phyloP scores from a whole-genome alignment of 148 eudicot genomes.

The Nepenthes mirabilis region DNA sequence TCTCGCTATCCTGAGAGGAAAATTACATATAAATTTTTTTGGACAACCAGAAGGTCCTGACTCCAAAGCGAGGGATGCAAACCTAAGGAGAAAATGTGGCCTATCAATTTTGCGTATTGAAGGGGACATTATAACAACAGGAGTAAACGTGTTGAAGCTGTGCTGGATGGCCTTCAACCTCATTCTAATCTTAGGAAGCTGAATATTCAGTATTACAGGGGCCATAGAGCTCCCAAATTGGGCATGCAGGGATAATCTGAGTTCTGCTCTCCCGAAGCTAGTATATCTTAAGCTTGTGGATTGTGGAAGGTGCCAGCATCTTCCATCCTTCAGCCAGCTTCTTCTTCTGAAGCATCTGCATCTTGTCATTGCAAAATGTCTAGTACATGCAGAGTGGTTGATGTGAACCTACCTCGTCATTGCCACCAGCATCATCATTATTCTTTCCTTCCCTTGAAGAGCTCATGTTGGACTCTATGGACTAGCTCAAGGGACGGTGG shows the following conservation, averaged over 20 bases:
- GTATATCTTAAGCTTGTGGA: background rate
- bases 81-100: background rate
- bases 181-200: background rate
- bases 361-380: background rate
- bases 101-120: background rate
- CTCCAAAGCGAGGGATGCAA: background rate
- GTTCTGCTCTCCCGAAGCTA: background rate
- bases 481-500: constrained; percentile 22
- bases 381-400: background rate
- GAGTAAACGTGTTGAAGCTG: background rate
- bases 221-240: background rate
- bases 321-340: background rate
- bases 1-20: no score
- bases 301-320: constrained; percentile 1
- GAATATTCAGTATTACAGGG: background rate
- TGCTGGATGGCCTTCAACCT: background rate
- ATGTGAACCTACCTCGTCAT: background rate
- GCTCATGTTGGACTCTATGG: background rate
- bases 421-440: background rate
- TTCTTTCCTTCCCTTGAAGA: constrained; percentile 26
- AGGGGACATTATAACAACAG: background rate
- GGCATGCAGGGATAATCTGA: background rate
- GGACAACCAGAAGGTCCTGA: no score
- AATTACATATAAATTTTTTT: no score
- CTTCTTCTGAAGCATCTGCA: background rate